Percentiles rank a stretch among this genome's conserved stretches.
Conservation (phyloP, 352 stramenopile species). For the Globisporangium spinosum region DNA sequence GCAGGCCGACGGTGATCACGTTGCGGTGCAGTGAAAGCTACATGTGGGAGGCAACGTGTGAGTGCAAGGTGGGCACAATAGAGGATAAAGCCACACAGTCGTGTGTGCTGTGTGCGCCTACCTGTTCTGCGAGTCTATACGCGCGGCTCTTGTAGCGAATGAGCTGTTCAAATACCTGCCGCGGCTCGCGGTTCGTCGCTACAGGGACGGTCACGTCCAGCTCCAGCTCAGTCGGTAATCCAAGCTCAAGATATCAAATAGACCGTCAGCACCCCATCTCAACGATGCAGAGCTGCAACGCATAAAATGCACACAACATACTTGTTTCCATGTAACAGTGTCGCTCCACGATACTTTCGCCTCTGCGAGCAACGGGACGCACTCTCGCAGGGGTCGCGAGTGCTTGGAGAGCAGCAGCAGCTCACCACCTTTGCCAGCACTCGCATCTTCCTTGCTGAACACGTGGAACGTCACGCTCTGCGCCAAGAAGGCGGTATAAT, state of each 20-base stretch:
- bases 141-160: slow-evolving; percentile 40
- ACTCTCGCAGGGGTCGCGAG: slow-evolving; percentile 38
- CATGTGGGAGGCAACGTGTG: not conserved
- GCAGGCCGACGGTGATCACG: slow-evolving; percentile 40
- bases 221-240: slow-evolving; percentile 24
- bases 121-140: slow-evolving; percentile 37
- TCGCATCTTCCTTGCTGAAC: slow-evolving; percentile 13
- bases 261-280: not conserved
- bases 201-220: slow-evolving; percentile 35
- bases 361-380: slow-evolving; percentile 45
- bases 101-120: slow-evolving; percentile 8
- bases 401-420: slow-evolving; percentile 29
- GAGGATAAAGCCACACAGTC: not conserved
- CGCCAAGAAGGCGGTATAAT: slow-evolving; percentile 38
- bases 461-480: slow-evolving; percentile 40
- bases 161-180: slow-evolving; percentile 35
- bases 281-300: not conserved
- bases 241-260: not conserved
- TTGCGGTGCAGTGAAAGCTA: slow-evolving; percentile 66
- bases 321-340: slow-evolving; percentile 26
- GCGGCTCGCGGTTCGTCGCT: slow-evolving; percentile 40
- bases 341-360: slow-evolving; percentile 41
- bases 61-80: not conserved
- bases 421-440: not conserved
- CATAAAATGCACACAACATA: slow-evolving; percentile 13